A percentile compares a stretch with the other conserved stretches of the same genome.
Evolutionary conservation across 208 protist genomes (phyloP).

Genomic region (Porcisia hertigi): DNA sequence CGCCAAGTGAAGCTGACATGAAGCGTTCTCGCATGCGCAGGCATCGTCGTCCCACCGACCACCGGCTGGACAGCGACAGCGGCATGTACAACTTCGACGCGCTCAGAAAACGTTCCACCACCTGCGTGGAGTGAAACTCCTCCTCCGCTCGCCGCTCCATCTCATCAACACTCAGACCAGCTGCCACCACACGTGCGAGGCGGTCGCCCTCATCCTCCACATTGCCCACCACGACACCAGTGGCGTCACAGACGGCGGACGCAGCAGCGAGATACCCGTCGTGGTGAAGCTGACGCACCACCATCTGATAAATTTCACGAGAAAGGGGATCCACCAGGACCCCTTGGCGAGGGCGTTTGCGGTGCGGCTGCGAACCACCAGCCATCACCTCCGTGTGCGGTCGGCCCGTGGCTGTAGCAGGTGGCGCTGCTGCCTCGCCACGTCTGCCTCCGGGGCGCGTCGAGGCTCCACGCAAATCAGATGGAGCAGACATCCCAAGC

Average conservation of each 20-base stretch:
- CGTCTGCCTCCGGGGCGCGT: not conserved
- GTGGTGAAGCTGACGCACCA: slow-evolving; percentile 81
- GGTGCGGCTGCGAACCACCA: slow-evolving; percentile 28
- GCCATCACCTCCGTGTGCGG: slow-evolving; percentile 34
- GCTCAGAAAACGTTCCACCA: slow-evolving; percentile 79
- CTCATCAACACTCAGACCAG: slow-evolving; percentile 50
- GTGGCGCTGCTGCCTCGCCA: not conserved
- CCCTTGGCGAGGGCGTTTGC: slow-evolving; percentile 54
- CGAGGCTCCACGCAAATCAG: not conserved
- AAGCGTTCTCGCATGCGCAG: slow-evolving; percentile 75
- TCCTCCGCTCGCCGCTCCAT: slow-evolving; percentile 38
- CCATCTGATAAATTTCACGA: slow-evolving; percentile 72
- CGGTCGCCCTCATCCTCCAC: slow-evolving; percentile 55
- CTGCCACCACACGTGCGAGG: slow-evolving; percentile 45
- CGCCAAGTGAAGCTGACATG: slow-evolving; percentile 62
- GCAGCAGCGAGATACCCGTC: slow-evolving; percentile 79
- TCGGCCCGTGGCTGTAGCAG: not conserved
- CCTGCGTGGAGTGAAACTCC: slow-evolving; percentile 44
- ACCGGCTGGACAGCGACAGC: slow-evolving; percentile 50
- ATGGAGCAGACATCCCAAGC: not conserved
- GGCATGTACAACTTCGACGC: slow-evolving; percentile 79
- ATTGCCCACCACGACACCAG: slow-evolving; percentile 52
- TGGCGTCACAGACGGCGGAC: slow-evolving; percentile 72
- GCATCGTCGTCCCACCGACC: slow-evolving; percentile 48
- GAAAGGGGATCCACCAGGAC: slow-evolving; percentile 52